Percentiles rank a stretch among this genome's conserved stretches.
These are phyloP conservation scores for Onygenales sp. DNA, from an alignment of 2,329 filamentous ascomycete genomes.

Conservation along the genomic window DNA sequence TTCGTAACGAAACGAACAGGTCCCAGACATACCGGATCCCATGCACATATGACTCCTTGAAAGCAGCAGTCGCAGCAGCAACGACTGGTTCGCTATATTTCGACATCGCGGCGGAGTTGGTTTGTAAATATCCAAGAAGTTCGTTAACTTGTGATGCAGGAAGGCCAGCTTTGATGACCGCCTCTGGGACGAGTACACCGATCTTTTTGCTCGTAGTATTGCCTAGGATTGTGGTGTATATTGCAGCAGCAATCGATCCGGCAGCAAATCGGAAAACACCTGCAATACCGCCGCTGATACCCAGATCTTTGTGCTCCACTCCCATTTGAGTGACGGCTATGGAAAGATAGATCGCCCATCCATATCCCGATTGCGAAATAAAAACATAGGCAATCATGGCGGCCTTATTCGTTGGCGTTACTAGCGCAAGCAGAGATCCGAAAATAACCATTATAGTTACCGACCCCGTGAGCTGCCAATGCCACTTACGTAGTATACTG, in stretches of 20 bases:
- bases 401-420: constrained; percentile 34
- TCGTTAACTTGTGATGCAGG: constrained; percentile 19
- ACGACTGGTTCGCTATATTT: constrained; percentile 14
- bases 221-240: constrained; percentile 35
- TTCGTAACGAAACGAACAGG: neutral
- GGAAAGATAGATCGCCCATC: constrained; percentile 39
- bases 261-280: constrained; percentile 37
- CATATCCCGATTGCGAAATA: constrained; percentile 36
- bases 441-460: constrained; percentile 41
- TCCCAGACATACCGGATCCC: constrained; percentile 15
- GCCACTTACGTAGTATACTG: constrained; percentile 35
- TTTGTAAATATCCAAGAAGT: constrained; percentile 14
- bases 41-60: constrained; percentile 17
- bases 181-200: constrained; percentile 23
- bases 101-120: neutral
- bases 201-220: constrained; percentile 26
- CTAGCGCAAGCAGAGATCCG: constrained; percentile 36
- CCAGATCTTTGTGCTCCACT: constrained; percentile 41
- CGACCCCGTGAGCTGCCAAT: constrained; percentile 37
- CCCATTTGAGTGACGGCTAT: constrained; percentile 43
- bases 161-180: constrained; percentile 27
- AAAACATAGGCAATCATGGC: constrained; percentile 41
- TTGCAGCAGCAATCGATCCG: constrained; percentile 31
- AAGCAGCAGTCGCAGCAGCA: constrained; percentile 13
- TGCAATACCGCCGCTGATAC: constrained; percentile 35